Evolutionary conservation across 768 basidiomycete genomes (phyloP).

Genomic region (Lentinus brumalis): DNA sequence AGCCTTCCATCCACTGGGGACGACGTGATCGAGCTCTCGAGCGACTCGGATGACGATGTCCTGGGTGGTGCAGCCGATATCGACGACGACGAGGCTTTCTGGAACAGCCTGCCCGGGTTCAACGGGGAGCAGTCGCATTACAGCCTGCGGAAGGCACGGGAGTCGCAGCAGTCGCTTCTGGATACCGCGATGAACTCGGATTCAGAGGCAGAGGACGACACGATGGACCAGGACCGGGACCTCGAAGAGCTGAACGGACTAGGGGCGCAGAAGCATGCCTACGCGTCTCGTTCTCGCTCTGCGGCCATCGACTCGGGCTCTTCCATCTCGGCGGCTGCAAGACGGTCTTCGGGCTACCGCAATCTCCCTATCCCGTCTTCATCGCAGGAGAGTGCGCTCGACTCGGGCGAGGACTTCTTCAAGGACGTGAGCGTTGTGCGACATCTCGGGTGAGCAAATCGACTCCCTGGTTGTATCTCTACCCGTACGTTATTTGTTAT

Average conservation of each 20-base stretch:
- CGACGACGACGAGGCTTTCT: background rate
- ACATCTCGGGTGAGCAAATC: background rate
- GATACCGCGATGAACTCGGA: background rate
- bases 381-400: slow-evolving; percentile 7
- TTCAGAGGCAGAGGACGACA: background rate
- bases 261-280: too few relatives aligned
- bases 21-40: slow-evolving; percentile 10
- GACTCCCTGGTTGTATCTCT: too few relatives aligned
- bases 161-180: background rate
- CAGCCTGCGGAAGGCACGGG: slow-evolving; percentile 4
- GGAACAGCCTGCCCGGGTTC: slow-evolving; percentile 1
- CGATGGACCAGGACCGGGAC: background rate
- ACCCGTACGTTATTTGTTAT: background rate
- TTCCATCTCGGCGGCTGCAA: background rate
- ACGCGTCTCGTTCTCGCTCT: too few relatives aligned
- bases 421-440: background rate
- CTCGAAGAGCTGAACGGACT: too few relatives aligned
- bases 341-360: background rate
- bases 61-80: background rate
- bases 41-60: slow-evolving; percentile 6
- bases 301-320: too few relatives aligned
- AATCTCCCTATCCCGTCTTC: background rate
- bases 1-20: background rate
- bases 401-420: background rate
- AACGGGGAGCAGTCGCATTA: slow-evolving; percentile 5